A percentile compares a stretch with the other conserved stretches of the same genome.
phyloP scores from a whole-genome alignment of 108 stramenopile species.

The Cylindrotheca closterium region DNA sequence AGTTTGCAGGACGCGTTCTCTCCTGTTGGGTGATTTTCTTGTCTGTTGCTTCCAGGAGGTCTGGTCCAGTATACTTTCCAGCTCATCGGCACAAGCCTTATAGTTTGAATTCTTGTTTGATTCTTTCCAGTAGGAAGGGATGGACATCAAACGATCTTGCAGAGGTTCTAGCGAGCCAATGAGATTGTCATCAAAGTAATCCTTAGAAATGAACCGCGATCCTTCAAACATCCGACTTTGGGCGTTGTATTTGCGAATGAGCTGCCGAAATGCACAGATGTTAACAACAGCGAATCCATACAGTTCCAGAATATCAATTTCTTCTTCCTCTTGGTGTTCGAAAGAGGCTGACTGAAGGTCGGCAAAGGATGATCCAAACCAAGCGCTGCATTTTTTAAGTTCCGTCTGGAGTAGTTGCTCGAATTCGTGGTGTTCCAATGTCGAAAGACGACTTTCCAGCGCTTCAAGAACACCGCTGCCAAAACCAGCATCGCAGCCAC shows the following conservation, averaged over 20 bases:
- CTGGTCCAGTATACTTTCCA: too few species aligned
- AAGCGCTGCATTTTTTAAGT: not conserved
- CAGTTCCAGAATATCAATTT: constrained; percentile 60
- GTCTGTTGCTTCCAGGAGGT: too few species aligned
- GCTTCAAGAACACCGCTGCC: not conserved
- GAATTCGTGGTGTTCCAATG: constrained; percentile 12
- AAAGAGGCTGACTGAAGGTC: constrained; percentile 4
- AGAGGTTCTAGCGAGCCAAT: constrained; percentile 8
- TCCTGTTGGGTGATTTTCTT: too few species aligned
- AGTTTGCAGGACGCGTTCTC: constrained; percentile 14
- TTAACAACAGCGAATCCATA: constrained; percentile 67
- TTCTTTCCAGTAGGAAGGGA: too few species aligned
- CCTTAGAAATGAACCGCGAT: too few species aligned
- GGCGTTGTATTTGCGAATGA: constrained; percentile 71
- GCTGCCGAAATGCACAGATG: constrained; percentile 55
- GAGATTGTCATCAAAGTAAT: too few species aligned
- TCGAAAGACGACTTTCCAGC: constrained; percentile 5
- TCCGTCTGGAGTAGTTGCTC: not conserved
- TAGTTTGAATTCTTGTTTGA: too few species aligned
- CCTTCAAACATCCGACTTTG: constrained; percentile 56
- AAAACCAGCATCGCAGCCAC: constrained; percentile 3
- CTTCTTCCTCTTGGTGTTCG: too few species aligned
- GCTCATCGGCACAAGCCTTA: too few species aligned
- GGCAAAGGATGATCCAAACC: constrained; percentile 2
- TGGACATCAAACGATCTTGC: constrained; percentile 13